phyloP scores from a whole-genome alignment of 208 protist species.

The Leishmania major region DNA sequence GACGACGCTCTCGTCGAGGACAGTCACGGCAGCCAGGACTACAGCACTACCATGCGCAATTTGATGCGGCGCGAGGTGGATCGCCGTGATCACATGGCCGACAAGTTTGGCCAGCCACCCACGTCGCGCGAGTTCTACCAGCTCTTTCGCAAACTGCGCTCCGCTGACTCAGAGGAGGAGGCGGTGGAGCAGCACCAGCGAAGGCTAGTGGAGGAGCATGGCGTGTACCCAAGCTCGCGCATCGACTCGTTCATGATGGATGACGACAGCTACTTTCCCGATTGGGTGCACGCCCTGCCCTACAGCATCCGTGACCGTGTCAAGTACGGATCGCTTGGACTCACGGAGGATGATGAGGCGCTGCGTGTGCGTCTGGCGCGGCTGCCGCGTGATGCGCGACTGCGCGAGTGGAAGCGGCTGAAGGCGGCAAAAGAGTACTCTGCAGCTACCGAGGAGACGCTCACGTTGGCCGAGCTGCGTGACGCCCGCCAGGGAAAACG shows the following conservation, averaged over 20 bases:
- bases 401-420: slow-evolving; percentile 73
- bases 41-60: slow-evolving; percentile 39
- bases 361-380: slow-evolving; percentile 76
- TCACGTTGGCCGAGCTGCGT: slow-evolving; percentile 79
- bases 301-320: slow-evolving; percentile 87
- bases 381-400: slow-evolving; percentile 66
- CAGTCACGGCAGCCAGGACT: slow-evolving; percentile 18
- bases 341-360: slow-evolving; percentile 90
- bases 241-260: slow-evolving; percentile 91
- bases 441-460: slow-evolving; percentile 64
- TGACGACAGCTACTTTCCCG: slow-evolving; percentile 84
- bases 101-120: slow-evolving; percentile 76
- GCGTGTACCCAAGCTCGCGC: slow-evolving; percentile 70
- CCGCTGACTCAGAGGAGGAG: slow-evolving; percentile 60
- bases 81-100: slow-evolving; percentile 67
- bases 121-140: slow-evolving; percentile 74
- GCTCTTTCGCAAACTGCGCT: slow-evolving; percentile 61
- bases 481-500: slow-evolving; percentile 77
- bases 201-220: slow-evolving; percentile 78
- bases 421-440: slow-evolving; percentile 81
- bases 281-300: slow-evolving; percentile 84
- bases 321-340: slow-evolving; percentile 85
- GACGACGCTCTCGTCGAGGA: slow-evolving; percentile 34
- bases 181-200: slow-evolving; percentile 58
- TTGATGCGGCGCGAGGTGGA: slow-evolving; percentile 75